Evolutionary conservation across 2,329 filamentous ascomycete species (phyloP), one percentile per base, ranked within the genome.

Genomic region (Cytospora leucostoma): DNA sequence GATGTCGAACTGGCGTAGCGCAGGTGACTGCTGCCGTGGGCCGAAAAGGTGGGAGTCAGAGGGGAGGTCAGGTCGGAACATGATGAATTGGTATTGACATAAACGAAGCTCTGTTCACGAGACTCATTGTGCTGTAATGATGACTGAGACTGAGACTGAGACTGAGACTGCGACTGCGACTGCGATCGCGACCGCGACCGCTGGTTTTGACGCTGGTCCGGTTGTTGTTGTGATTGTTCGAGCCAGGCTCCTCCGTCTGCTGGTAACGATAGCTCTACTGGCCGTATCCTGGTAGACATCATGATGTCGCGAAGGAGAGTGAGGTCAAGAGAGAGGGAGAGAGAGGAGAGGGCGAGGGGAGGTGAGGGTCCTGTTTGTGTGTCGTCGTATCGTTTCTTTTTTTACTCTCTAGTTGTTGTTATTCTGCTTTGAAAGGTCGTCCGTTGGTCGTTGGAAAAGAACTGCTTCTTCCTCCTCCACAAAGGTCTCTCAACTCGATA

Each of bases 1-100:
- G 93, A 96, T 34, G 84, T 83, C 0, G 92, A 95, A 77, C 91
- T 94, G 0, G 84, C 81, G 67, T 82, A 86, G 33, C 83, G 78
- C 53, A 84, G 71, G 67, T 86, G 83, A 5, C 82, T 81, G 67
- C 75, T 78, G 56, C 87, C 75, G 56, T 70, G 68, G 51, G 70
- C 70, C 4, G 83, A 88, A 71, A 90, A 91, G 19, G 87, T 90
- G 27, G 90, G 88, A 50, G 89, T 91, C 44, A 88, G 78, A 58
- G 90, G 90, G 21, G 89, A 88, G 13, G 86, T 84, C 68, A 88
- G 79, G 68, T 90, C 89, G 21, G 90, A 92, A 12, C 81, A 81
- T 19, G 83, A 87, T 5, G 83, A 85, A 71, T 83, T 82, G 61
- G 79, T 75, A 70, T 79, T 80, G 67, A 78, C 74, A 65, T 76